These are phyloP conservation scores for Ustilago esculenta DNA, from an alignment of 1,284 basidiomycete species.

Conservation along the genomic window DNA sequence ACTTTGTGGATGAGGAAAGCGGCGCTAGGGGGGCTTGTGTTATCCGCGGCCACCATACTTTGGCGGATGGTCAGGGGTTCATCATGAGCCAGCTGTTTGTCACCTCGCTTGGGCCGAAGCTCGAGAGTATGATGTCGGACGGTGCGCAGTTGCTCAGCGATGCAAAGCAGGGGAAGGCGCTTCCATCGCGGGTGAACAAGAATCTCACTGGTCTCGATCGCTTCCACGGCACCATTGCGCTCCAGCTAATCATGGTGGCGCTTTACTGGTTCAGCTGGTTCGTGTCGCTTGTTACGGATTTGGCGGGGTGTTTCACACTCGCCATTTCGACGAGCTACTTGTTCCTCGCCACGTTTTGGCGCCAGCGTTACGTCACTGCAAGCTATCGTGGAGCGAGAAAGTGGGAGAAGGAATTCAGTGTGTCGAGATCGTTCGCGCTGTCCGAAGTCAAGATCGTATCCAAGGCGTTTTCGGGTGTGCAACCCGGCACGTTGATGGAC, in stretches of 20 bases:
- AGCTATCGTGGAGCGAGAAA: conserved; percentile 46
- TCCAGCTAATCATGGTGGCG: conserved; percentile 55
- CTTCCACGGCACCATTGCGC: conserved; percentile 34
- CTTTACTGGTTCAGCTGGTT: conserved; percentile 52
- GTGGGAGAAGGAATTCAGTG: conserved; percentile 50
- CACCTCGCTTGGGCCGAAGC: conserved; percentile 60
- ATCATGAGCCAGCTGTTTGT: conserved; percentile 58
- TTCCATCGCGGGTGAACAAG: conserved; percentile 58
- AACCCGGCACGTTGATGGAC: conserved; percentile 51
- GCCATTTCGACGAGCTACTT: conserved; percentile 46
- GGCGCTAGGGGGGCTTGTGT: conserved; percentile 53
- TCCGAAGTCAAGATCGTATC: conserved; percentile 62
- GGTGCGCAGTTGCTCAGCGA: conserved; percentile 46
- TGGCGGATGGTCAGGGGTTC: conserved; percentile 64
- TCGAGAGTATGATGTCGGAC: conserved; percentile 55
- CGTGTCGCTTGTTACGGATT: conserved; percentile 26
- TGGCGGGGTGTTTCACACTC: conserved; percentile 40
- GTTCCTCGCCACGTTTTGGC: conserved; percentile 51
- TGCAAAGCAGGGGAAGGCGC: conserved; percentile 51
- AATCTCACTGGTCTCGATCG: conserved; percentile 54
- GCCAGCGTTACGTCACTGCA: conserved; percentile 52
- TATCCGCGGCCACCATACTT: conserved; percentile 60
- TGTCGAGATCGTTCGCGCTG: conserved; percentile 38
- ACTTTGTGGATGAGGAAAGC: conserved; percentile 49
- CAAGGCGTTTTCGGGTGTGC: conserved; percentile 60